These are phyloP conservation scores for Rhynchosporium agropyri DNA, from an alignment of 2,329 filamentous ascomycete species.

Conservation along the genomic window DNA sequence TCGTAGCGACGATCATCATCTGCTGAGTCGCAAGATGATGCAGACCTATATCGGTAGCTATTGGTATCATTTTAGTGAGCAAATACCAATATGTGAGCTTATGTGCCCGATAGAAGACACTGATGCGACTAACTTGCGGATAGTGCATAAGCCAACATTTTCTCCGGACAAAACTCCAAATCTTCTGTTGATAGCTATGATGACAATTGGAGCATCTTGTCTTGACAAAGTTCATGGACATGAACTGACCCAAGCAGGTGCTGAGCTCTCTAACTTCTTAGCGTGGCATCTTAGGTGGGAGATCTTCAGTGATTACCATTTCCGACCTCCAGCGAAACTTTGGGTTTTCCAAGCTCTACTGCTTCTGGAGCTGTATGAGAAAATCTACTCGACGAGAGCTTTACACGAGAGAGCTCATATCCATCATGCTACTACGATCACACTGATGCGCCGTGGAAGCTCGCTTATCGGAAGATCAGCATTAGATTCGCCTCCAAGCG, in stretches of 20 bases:
- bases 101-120: neutral
- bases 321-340: constrained; percentile 87
- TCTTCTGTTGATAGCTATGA: constrained; percentile 81
- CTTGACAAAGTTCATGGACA: constrained; percentile 80
- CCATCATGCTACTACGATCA: constrained; percentile 93
- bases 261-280: constrained; percentile 84
- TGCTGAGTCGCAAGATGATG: constrained; percentile 91
- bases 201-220: constrained; percentile 89
- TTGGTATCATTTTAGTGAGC: constrained; percentile 93
- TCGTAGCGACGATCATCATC: constrained; percentile 63
- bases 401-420: constrained; percentile 95
- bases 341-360: constrained; percentile 95
- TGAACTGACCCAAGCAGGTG: constrained; percentile 73
- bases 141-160: constrained; percentile 88
- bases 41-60: constrained; percentile 91
- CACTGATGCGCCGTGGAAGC: constrained; percentile 89
- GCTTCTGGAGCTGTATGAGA: constrained; percentile 91
- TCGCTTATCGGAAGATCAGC: constrained; percentile 86
- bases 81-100: constrained; percentile 72
- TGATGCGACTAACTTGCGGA: constrained; percentile 26
- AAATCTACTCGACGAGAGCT: constrained; percentile 92
- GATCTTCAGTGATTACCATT: constrained; percentile 89
- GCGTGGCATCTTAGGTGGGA: constrained; percentile 93
- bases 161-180: constrained; percentile 84
- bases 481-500: constrained; percentile 79